Base-by-base conservation (phyloP, 805 yeast species). In the Kuraishia hungarica region DNA sequence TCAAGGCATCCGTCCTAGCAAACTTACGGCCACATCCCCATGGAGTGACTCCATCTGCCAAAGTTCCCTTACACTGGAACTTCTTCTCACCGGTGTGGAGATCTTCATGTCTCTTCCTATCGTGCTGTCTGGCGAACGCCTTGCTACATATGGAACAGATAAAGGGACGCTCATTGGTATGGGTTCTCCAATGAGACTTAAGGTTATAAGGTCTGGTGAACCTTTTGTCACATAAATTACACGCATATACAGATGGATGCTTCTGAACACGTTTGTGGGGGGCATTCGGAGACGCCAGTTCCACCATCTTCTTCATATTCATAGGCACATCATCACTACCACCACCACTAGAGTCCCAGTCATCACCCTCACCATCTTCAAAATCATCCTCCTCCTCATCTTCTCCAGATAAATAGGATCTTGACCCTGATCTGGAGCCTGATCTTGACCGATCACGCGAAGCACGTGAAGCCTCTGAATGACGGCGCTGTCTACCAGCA, bases 161-260 rank as follows among this genome's bases (percentile, higher is more conserved):
- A 63, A 81, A 88, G 5, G 94, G 96, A 53, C 91, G 71, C 64
- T 88, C 96, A 65, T 87, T 87, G 0, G 96, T 87, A 66, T 89
- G 99, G 0, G 98, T 93, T 56, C 97, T 75, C 65, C 88, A 73
- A 70, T 93, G 99, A 0, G 97, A 89, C 62, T 93, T 89, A 60
- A 93, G 74, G 66, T 94, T 94, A 68, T 94, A 94, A 0, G 97
- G 97, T 55, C 98, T 73, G 1, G 98, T 93, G 67, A 93, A 93
- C 52, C 86, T 74, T 69, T 90, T 91, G 48, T 84, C 91, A 70
- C 99, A 93, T 49, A 89, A 70, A 57, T 85, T 83, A 68, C 98
- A 93, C 1, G 86, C 46, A 68, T 81, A 88, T 8, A 82, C 77
- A 24, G 88, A 80, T 0, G 93, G 93, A 63, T 84, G 84, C 58